Evolutionary conservation across 768 basidiomycete species (phyloP).

Genomic region (Suillus bovinus): DNA sequence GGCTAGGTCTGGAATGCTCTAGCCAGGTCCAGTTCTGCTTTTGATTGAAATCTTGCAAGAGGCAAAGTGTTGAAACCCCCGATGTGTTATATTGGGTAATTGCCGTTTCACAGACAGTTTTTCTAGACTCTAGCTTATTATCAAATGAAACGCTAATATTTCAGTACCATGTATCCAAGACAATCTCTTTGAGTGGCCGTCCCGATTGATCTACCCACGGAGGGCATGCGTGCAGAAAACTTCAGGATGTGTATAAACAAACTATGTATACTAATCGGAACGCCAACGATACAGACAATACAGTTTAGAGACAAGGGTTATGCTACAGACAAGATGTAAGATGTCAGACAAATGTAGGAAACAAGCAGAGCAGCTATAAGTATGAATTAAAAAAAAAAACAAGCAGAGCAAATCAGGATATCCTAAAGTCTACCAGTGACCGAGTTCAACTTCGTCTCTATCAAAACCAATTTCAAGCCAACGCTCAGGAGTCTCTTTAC

Average conservation of each 20-base stretch:
- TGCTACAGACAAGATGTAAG: background rate
- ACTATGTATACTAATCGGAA: background rate
- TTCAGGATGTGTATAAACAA: background rate
- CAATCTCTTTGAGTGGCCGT: background rate
- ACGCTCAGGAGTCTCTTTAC: slow-evolving; percentile 42
- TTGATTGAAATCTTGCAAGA: too few species aligned
- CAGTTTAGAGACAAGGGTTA: background rate
- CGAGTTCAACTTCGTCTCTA: slow-evolving; percentile 45
- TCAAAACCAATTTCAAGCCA: slow-evolving; percentile 58
- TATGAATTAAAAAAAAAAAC: too few species aligned
- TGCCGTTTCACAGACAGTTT: background rate
- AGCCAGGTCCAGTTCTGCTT: too few species aligned
- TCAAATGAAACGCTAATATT: background rate
- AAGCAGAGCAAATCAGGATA: background rate
- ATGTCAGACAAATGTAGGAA: too few species aligned
- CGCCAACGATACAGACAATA: background rate
- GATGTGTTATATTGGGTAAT: background rate
- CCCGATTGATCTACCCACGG: background rate
- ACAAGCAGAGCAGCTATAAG: background rate
- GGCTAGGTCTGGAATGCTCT: too few species aligned
- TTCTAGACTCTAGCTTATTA: background rate
- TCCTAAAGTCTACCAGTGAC: slow-evolving; percentile 58
- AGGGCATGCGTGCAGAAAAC: background rate
- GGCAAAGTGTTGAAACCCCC: too few species aligned
- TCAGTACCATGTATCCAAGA: background rate